Evolutionary conservation across 2,329 filamentous ascomycete genomes (phyloP).

Genomic region (Microsporum audouinii): DNA sequence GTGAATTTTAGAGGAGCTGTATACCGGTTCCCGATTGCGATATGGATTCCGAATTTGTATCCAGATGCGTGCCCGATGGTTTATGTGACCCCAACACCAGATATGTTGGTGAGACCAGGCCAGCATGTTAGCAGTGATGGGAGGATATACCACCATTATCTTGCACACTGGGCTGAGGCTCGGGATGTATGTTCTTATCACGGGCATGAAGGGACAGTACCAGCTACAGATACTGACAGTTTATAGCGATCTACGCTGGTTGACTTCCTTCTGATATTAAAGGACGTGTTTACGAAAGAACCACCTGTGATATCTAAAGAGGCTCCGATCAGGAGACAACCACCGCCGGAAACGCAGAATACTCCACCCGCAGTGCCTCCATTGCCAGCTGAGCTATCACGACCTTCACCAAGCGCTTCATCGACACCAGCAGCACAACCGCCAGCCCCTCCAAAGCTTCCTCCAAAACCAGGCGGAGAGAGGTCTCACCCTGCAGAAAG

Average conservation of each 20-base stretch:
- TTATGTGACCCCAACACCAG: slow-evolving; percentile 78
- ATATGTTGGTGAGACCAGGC: slow-evolving; percentile 80
- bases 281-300: slow-evolving; percentile 86
- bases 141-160: slow-evolving; percentile 87
- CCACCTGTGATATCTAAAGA: slow-evolving; percentile 75
- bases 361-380: slow-evolving; percentile 60
- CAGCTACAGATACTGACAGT: slow-evolving; percentile 10
- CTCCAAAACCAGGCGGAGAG: slow-evolving; percentile 26
- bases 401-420: slow-evolving; percentile 39
- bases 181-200: slow-evolving; percentile 61
- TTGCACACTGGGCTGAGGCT: slow-evolving; percentile 77
- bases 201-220: background rate
- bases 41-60: slow-evolving; percentile 91
- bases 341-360: slow-evolving; percentile 43
- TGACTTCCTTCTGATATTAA: slow-evolving; percentile 70
- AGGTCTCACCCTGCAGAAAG: slow-evolving; percentile 13
- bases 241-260: slow-evolving; percentile 64
- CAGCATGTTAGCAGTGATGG: slow-evolving; percentile 93
- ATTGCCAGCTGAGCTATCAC: slow-evolving; percentile 52
- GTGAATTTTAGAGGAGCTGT: slow-evolving; percentile 77
- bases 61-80: slow-evolving; percentile 73
- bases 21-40: slow-evolving; percentile 79
- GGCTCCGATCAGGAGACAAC: slow-evolving; percentile 13
- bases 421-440: slow-evolving; percentile 44
- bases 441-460: slow-evolving; percentile 30